phyloP scores from a whole-genome alignment of 495 filamentous ascomycete species.

The Podospora anserina region DNA sequence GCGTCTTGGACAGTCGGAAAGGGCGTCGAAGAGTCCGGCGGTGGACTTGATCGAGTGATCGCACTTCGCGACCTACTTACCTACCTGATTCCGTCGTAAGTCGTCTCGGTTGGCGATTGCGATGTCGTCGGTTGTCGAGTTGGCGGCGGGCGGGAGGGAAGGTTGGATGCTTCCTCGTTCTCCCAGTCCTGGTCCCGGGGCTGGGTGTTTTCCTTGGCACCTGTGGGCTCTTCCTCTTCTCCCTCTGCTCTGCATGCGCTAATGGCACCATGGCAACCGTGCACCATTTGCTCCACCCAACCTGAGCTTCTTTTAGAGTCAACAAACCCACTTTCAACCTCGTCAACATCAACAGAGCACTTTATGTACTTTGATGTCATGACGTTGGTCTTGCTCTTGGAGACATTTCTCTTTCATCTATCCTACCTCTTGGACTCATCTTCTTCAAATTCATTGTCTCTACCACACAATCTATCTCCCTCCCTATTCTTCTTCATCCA shows the following conservation, averaged over 20 bases:
- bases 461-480: neutral
- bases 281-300: conserved; percentile 16
- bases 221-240: neutral
- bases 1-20: conserved; percentile 5
- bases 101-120: conserved; percentile 14
- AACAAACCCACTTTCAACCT: conserved; percentile 5
- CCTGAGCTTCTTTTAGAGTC: neutral
- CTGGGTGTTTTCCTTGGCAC: conserved; percentile 24
- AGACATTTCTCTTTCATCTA: neutral
- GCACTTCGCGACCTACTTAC: conserved; percentile 16
- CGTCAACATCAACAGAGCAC: neutral
- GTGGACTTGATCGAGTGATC: conserved; percentile 4
- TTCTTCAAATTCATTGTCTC: neutral
- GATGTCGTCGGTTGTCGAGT: conserved; percentile 13
- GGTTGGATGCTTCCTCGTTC: conserved; percentile 13
- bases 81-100: conserved; percentile 15
- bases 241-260: conserved; percentile 11
- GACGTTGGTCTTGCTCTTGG: too few species aligned
- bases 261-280: conserved; percentile 26
- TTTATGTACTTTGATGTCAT: too few species aligned
- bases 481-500: neutral
- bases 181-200: conserved; percentile 4
- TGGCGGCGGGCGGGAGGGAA: conserved; percentile 6
- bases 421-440: neutral
- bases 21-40: neutral